Conservation (phyloP, 352 stramenopile genomes). For the Globisporangium alternatum region DNA sequence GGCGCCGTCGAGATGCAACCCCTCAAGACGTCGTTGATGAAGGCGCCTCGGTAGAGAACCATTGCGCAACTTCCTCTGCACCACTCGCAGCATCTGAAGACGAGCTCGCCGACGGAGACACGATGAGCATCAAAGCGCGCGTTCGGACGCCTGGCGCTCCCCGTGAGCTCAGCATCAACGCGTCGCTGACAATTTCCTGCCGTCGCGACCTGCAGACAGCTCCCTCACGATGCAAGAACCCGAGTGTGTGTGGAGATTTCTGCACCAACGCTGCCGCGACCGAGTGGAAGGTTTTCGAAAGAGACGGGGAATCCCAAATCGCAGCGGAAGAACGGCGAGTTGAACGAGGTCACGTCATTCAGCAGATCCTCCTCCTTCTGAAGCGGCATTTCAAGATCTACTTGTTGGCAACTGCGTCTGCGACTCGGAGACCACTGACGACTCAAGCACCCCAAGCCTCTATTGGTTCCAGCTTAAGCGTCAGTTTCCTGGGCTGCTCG, state of each 20-base stretch:
- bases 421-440: background rate
- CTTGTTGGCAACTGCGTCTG: constrained; percentile 7
- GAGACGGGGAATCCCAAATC: background rate
- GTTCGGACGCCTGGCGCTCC: background rate
- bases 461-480: background rate
- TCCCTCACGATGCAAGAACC: constrained; percentile 2
- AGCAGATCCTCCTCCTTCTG: constrained; percentile 6
- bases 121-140: constrained; percentile 5
- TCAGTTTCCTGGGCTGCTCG: constrained; percentile 11
- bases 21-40: background rate
- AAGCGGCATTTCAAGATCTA: constrained; percentile 11
- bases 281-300: constrained; percentile 7
- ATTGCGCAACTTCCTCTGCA: constrained; percentile 8
- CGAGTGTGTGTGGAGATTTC: constrained; percentile 6
- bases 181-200: background rate
- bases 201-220: constrained; percentile 11
- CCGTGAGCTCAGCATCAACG: background rate
- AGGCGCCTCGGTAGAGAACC: background rate
- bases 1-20: constrained; percentile 12
- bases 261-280: constrained; percentile 8
- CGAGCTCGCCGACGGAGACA: background rate
- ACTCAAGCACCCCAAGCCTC: background rate
- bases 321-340: background rate
- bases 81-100: constrained; percentile 2
- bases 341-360: constrained; percentile 7